Evolutionary conservation across 148 eudicot species (phyloP).

Genomic region (Limonium bicolor): DNA sequence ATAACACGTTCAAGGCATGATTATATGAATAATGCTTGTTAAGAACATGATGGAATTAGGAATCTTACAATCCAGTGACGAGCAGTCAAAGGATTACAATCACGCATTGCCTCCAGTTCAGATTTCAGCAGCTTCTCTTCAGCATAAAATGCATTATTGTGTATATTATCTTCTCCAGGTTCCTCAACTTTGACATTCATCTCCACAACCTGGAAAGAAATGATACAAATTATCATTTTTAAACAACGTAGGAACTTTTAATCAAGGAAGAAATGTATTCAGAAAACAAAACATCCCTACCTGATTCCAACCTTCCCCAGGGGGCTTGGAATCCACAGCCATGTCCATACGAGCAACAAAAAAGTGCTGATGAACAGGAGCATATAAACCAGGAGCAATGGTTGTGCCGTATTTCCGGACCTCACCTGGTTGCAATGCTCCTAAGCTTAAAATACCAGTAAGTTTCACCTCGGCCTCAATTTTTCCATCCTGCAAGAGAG

Average conservation of each 20-base stretch:
- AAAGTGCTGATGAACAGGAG: slow-evolving; percentile 98
- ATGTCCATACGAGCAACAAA: slow-evolving; percentile 99
- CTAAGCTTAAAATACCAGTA: slow-evolving; percentile 93
- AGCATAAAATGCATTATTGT: slow-evolving; percentile 89
- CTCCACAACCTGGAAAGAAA: slow-evolving; percentile 61
- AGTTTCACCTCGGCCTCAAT: slow-evolving; percentile 97
- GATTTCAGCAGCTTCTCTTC: slow-evolving; percentile 77
- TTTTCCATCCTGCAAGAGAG: slow-evolving; percentile 73
- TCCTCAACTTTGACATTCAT: slow-evolving; percentile 83
- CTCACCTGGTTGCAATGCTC: slow-evolving; percentile 92
- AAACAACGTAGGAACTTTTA: no score
- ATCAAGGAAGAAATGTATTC: no score
- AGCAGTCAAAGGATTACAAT: slow-evolving; percentile 78
- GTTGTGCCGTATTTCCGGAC: slow-evolving; percentile 88
- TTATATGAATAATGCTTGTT: no score
- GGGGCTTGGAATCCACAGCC: slow-evolving; percentile 95
- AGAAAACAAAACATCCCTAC: no score
- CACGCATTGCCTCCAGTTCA: slow-evolving; percentile 85
- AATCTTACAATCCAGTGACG: slow-evolving; percentile 99
- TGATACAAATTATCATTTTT: not conserved
- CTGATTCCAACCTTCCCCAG: slow-evolving; percentile 96
- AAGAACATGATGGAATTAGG: slow-evolving; percentile 6
- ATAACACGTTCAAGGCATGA: no score
- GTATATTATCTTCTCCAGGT: slow-evolving; percentile 81
- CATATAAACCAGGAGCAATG: slow-evolving; percentile 96